phyloP scores from a whole-genome alignment of 192 early-diverging fungal species.

The Pecoramyces ruminantium region DNA sequence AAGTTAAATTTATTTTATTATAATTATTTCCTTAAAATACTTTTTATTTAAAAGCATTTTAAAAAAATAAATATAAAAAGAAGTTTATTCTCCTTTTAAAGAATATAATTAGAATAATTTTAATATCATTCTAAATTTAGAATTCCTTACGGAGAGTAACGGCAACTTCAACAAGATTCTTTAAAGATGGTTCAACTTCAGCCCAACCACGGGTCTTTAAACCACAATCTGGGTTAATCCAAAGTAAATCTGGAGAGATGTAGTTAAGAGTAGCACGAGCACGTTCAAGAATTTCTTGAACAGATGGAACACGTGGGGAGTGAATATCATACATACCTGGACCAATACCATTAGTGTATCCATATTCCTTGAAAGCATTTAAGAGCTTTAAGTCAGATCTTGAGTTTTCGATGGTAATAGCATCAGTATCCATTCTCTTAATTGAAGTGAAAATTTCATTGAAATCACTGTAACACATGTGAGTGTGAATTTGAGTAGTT shows the following conservation, averaged over 20 bases:
- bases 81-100: too few species aligned
- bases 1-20: too few species aligned
- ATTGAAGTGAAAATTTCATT: constrained; percentile 96
- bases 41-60: too few species aligned
- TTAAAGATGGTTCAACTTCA: constrained; percentile 72
- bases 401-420: constrained; percentile 95
- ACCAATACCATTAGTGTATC: constrained; percentile 80
- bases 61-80: too few species aligned
- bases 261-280: constrained; percentile 70
- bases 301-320: constrained; percentile 85
- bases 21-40: too few species aligned
- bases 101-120: too few species aligned
- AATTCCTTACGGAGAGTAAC: constrained; percentile 29
- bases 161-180: constrained; percentile 74
- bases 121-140: not conserved
- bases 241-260: constrained; percentile 59
- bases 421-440: constrained; percentile 67
- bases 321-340: constrained; percentile 98
- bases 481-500: constrained; percentile 79
- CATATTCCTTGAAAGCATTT: constrained; percentile 60
- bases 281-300: constrained; percentile 73
- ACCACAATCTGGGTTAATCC: constrained; percentile 98
- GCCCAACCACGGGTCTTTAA: constrained; percentile 91
- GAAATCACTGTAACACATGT: constrained; percentile 95
- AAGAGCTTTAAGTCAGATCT: constrained; percentile 95